These are phyloP conservation scores for Solanum lycopersicoides DNA, from an alignment of 257 asterid species.

Conservation along the genomic window DNA sequence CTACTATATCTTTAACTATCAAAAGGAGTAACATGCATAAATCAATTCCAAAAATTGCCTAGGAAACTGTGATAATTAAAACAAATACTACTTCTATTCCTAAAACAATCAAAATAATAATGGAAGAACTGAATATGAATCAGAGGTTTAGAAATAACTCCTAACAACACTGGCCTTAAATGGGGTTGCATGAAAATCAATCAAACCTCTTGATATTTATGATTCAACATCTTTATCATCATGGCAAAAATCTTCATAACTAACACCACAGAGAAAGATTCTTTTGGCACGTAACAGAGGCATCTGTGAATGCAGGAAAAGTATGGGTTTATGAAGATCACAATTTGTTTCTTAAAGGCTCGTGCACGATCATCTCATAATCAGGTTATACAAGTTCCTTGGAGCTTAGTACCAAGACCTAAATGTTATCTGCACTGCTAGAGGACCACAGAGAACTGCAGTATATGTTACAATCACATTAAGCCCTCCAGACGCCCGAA, in stretches of 20 bases:
- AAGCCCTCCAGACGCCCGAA: neutral
- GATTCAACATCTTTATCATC: neutral
- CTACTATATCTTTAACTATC: neutral
- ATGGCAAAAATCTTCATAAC: neutral
- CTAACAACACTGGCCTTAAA: neutral
- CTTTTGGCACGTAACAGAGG: neutral
- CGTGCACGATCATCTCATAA: neutral
- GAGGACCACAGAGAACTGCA: neutral
- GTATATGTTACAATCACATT: neutral
- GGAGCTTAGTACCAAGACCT: neutral
- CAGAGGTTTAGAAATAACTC: neutral
- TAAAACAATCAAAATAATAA: neutral
- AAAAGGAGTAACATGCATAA: neutral
- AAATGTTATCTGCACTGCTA: neutral
- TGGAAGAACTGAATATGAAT: neutral
- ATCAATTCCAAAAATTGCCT: neutral
- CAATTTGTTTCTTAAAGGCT: neutral
- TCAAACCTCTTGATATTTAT: neutral
- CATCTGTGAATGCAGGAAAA: neutral
- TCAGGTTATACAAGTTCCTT: neutral
- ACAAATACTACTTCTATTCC: neutral
- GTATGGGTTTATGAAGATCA: neutral
- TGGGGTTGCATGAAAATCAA: neutral
- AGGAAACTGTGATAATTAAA: neutral
- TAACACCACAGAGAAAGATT: neutral